These are phyloP conservation scores for Volvox africanus DNA, from an alignment of 139 green algal species.

Conservation along the genomic window DNA sequence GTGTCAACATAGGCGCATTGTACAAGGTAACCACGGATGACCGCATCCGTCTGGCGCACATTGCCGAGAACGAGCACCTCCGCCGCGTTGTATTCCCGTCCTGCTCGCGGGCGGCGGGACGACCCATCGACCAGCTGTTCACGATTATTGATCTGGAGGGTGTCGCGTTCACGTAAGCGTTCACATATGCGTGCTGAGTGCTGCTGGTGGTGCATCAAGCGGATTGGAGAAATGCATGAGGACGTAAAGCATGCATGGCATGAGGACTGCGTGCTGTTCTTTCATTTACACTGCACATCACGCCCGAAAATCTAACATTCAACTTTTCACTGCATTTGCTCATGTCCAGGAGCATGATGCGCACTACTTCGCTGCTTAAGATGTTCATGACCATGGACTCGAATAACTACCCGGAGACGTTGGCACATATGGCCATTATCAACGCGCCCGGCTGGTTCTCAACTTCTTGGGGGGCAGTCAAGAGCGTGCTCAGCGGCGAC, in stretches of 20 bases:
- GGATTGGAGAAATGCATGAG: no score
- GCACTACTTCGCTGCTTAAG: conserved; percentile 68
- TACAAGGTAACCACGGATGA: conserved; percentile 85
- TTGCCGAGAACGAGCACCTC: conserved; percentile 91
- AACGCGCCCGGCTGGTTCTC: conserved; percentile 79
- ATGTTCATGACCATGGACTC: conserved; percentile 61
- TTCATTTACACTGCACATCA: no score
- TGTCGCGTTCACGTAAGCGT: conserved; percentile 51
- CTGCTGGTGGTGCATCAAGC: neutral
- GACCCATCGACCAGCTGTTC: conserved; percentile 85
- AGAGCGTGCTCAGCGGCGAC: conserved; percentile 26
- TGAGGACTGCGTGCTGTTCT: no score
- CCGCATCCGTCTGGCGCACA: conserved; percentile 88
- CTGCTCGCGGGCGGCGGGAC: conserved; percentile 73
- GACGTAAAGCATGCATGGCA: no score
- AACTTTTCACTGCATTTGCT: no score
- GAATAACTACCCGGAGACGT: conserved; percentile 91
- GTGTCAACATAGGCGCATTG: conserved; percentile 80
- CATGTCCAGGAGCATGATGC: conserved; percentile 61
- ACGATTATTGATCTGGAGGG: conserved; percentile 91
- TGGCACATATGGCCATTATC: conserved; percentile 88
- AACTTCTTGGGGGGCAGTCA: conserved; percentile 24
- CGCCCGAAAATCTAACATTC: no score
- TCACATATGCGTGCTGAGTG: no score
- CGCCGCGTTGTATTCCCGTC: conserved; percentile 83